phyloP scores from a whole-genome alignment of 2,329 filamentous ascomycete species.

The Bipolaris gigantea region DNA sequence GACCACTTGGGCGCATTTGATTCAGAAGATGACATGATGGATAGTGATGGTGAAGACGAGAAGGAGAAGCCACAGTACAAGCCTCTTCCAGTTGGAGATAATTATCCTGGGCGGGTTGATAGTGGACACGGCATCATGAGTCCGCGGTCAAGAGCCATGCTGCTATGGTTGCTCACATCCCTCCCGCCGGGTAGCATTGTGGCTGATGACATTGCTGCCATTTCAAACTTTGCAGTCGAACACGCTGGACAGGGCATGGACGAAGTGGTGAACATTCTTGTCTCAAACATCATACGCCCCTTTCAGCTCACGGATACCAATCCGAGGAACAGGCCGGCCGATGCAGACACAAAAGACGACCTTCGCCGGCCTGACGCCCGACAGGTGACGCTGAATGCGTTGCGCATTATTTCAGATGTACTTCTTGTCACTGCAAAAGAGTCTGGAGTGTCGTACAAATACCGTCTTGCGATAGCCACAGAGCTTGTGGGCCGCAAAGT shows the following conservation, averaged over 20 bases:
- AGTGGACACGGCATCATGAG: conserved; percentile 35
- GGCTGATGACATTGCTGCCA: conserved; percentile 79
- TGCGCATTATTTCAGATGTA: conserved; percentile 81
- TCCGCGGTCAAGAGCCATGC: conserved; percentile 59
- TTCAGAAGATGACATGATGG: conserved; percentile 44
- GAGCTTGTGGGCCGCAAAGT: conserved; percentile 68
- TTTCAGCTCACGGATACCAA: conserved; percentile 74
- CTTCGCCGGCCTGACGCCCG: conserved; percentile 23
- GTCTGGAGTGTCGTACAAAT: conserved; percentile 65
- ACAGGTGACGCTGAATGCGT: conserved; percentile 53
- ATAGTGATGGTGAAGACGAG: conserved; percentile 73
- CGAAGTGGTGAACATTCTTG: conserved; percentile 87
- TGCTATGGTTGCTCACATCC: conserved; percentile 80
- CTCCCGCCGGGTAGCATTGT: conserved; percentile 76
- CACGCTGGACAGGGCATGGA: conserved; percentile 83
- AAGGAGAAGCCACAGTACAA: conserved; percentile 28
- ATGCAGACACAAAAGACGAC: conserved; percentile 27
- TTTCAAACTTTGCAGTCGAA: conserved; percentile 85
- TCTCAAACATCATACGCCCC: conserved; percentile 78
- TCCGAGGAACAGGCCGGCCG: conserved; percentile 48
- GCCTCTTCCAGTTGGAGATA: conserved; percentile 31
- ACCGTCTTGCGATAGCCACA: conserved; percentile 76
- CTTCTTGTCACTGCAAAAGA: conserved; percentile 61
- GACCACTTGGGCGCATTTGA: conserved; percentile 78
- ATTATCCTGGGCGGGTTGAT: conserved; percentile 32